A percentile compares a stretch with the other conserved stretches of the same genome.
Evolutionary conservation across 768 basidiomycete species (phyloP).

Genomic region (Suillus clintonianus): DNA sequence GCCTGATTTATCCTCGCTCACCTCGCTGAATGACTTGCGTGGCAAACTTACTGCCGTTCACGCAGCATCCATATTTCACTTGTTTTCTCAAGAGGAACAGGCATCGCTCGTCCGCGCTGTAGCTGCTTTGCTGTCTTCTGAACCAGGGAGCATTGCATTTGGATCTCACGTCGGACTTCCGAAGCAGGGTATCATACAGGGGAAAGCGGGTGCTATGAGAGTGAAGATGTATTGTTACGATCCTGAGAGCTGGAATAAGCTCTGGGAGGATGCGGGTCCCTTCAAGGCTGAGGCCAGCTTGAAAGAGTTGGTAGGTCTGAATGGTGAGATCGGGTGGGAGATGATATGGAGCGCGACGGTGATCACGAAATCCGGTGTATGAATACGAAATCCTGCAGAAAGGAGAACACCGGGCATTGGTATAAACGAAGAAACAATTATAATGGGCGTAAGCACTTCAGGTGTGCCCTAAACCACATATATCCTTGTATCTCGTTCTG

Average conservation of each 20-base stretch:
- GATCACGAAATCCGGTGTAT: too few relatives aligned
- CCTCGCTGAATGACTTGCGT: slow-evolving; percentile 45
- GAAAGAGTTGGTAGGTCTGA: not conserved
- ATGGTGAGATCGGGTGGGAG: not conserved
- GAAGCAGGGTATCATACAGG: slow-evolving; percentile 9
- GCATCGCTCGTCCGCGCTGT: slow-evolving; percentile 13
- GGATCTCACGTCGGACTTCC: slow-evolving; percentile 24
- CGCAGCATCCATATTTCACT: slow-evolving; percentile 49
- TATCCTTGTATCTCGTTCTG: too few relatives aligned
- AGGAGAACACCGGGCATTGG: too few relatives aligned
- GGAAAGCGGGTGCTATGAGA: slow-evolving; percentile 4
- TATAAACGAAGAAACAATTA: too few relatives aligned
- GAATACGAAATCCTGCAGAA: too few relatives aligned
- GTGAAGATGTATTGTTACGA: slow-evolving; percentile 23
- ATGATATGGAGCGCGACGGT: slow-evolving; percentile 15
- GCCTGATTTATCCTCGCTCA: slow-evolving; percentile 33
- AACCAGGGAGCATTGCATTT: slow-evolving; percentile 1
- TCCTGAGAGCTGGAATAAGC: slow-evolving; percentile 25
- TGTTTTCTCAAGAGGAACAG: slow-evolving; percentile 10
- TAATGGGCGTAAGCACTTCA: too few relatives aligned
- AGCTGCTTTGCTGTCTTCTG: slow-evolving; percentile 37
- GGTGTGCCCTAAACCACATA: too few relatives aligned
- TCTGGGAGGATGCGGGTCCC: slow-evolving; percentile 18
- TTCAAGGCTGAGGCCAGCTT: slow-evolving; percentile 31
- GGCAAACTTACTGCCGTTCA: slow-evolving; percentile 52